Evolutionary conservation across 1,284 basidiomycete genomes (phyloP).

Genomic region (Melampsora americana): DNA sequence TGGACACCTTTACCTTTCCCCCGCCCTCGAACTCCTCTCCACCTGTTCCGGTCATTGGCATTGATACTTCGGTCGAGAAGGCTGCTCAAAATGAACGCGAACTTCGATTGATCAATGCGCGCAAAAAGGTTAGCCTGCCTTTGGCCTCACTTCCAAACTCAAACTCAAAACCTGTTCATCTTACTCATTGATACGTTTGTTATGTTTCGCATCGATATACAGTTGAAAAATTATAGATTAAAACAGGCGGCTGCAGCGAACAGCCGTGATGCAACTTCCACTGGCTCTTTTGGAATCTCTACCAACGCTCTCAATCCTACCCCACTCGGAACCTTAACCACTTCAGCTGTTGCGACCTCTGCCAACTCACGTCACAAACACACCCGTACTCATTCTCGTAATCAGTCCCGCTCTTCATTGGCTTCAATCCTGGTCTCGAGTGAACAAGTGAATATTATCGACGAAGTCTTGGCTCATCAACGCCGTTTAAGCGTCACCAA

Average conservation of each 20-base stretch:
- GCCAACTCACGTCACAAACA: background rate
- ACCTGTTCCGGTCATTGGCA: too few species aligned
- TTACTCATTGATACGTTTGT: background rate
- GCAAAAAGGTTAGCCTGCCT: background rate
- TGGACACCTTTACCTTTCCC: too few species aligned
- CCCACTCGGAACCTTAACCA: background rate
- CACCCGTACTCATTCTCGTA: slow-evolving; percentile 6
- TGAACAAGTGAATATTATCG: background rate
- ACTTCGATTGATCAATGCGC: background rate
- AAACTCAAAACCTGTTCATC: too few species aligned
- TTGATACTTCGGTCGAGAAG: too few species aligned
- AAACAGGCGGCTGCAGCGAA: background rate
- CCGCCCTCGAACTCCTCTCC: too few species aligned
- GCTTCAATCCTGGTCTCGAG: background rate
- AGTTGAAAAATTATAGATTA: background rate
- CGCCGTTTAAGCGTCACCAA: background rate
- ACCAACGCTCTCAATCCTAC: background rate
- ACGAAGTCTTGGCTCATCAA: slow-evolving; percentile 4
- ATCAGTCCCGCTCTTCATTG: background rate
- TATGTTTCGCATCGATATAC: background rate
- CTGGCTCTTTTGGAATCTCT: background rate
- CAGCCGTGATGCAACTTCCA: background rate
- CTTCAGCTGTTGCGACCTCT: background rate
- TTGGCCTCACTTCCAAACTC: too few species aligned
- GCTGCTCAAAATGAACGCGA: background rate